Percentiles rank a stretch among this genome's conserved stretches.
phyloP scores from a whole-genome alignment of 2,329 filamentous ascomycete species.

The Penicillium sp. region DNA sequence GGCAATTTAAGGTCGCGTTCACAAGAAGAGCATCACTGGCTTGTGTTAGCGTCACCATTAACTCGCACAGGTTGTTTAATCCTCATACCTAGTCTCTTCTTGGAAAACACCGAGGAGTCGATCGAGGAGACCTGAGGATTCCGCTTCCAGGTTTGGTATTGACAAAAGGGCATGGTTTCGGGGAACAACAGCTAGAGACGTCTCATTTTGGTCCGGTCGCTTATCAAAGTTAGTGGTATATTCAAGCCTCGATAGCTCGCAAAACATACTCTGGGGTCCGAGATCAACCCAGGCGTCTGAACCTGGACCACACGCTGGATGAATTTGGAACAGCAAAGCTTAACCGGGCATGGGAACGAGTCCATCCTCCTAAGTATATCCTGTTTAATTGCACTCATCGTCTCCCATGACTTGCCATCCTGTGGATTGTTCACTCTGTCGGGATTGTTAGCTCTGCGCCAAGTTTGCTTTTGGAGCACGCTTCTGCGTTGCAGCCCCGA shows the following conservation, averaged over 20 bases:
- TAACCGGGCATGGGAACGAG: constrained; percentile 68
- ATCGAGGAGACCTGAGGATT: constrained; percentile 86
- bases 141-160: constrained; percentile 79
- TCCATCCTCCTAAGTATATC: constrained; percentile 90
- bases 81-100: constrained; percentile 70
- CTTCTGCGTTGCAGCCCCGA: not conserved
- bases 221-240: constrained; percentile 31
- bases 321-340: constrained; percentile 96
- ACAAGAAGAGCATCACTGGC: constrained; percentile 79
- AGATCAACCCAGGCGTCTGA: constrained; percentile 78
- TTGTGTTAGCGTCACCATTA: constrained; percentile 4
- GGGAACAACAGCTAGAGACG: constrained; percentile 82
- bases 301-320: constrained; percentile 88
- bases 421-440: constrained; percentile 80
- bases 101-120: constrained; percentile 81
- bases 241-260: not conserved
- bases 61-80: not conserved
- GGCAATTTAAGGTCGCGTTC: constrained; percentile 85
- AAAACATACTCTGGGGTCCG: constrained; percentile 73
- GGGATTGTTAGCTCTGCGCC: constrained; percentile 27
- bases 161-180: constrained; percentile 78
- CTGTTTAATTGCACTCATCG: constrained; percentile 83
- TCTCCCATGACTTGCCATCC: constrained; percentile 79
- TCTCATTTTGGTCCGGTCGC: constrained; percentile 73
- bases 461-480: not conserved